Conservation (phyloP, 257 asterid genomes). For the Petunia secreta region DNA sequence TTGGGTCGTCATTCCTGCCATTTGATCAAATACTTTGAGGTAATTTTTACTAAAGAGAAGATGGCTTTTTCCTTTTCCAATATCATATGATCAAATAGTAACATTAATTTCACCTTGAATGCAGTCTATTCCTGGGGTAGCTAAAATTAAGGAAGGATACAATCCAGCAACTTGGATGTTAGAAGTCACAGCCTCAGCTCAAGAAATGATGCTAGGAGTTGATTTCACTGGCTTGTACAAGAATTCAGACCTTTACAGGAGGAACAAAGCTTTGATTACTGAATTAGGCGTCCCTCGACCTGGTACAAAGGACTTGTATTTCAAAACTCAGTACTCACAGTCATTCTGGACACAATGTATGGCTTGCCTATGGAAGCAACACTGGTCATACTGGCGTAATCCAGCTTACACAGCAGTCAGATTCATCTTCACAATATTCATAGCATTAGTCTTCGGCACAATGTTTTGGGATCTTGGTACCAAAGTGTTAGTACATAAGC, state of each 20-base stretch:
- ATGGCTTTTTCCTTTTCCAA: neutral
- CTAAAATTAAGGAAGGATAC: slow-evolving; percentile 51
- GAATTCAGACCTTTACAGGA: slow-evolving; percentile 54
- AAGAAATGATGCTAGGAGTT: slow-evolving; percentile 45
- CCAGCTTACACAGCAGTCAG: slow-evolving; percentile 54
- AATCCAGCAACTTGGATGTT: slow-evolving; percentile 82
- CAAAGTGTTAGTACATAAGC: slow-evolving; percentile 38
- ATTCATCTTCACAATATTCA: slow-evolving; percentile 45
- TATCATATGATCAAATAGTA: neutral
- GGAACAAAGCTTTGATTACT: slow-evolving; percentile 50
- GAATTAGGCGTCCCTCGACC: slow-evolving; percentile 51
- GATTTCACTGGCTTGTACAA: slow-evolving; percentile 48
- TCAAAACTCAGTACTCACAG: slow-evolving; percentile 45
- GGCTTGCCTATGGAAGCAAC: slow-evolving; percentile 62
- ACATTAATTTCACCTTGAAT: neutral
- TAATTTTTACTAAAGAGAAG: neutral
- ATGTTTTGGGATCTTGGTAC: slow-evolving; percentile 67
- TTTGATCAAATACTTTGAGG: slow-evolving; percentile 62
- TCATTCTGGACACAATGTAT: slow-evolving; percentile 50
- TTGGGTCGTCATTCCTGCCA: slow-evolving; percentile 56
- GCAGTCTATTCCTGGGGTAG: slow-evolving; percentile 52
- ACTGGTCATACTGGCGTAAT: slow-evolving; percentile 65
- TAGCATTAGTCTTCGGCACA: slow-evolving; percentile 50
- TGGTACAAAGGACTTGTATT: slow-evolving; percentile 44
- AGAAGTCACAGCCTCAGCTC: slow-evolving; percentile 52